These are phyloP conservation scores for Anisodus tanguticus DNA, from an alignment of 257 asterid genomes.

Conservation along the genomic window DNA sequence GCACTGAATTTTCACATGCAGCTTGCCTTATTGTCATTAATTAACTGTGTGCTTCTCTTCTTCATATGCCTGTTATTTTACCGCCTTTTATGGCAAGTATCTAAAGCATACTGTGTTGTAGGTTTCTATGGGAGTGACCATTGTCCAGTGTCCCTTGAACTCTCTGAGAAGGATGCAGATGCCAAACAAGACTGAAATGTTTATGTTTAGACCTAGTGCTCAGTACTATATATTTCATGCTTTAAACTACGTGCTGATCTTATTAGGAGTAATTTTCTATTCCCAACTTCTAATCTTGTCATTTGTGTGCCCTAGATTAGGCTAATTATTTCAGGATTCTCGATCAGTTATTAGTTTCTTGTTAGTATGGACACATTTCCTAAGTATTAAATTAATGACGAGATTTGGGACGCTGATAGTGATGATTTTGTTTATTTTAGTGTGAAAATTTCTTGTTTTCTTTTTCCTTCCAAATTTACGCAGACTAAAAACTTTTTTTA, in stretches of 20 bases:
- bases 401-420: too few species aligned
- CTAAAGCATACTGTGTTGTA: slow-evolving; percentile 34
- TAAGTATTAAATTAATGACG: background rate
- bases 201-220: background rate
- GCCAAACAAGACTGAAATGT: slow-evolving; percentile 35
- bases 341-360: background rate
- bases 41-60: background rate
- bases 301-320: background rate
- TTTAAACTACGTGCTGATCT: background rate
- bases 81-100: background rate
- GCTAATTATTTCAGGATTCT: slow-evolving; percentile 10
- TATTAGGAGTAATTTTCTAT: slow-evolving; percentile 14
- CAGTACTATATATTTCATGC: background rate
- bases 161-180: slow-evolving; percentile 47
- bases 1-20: background rate
- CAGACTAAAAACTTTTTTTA: background rate
- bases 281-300: background rate
- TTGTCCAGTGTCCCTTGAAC: slow-evolving; percentile 85
- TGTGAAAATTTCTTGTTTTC: background rate
- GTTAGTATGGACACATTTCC: background rate
- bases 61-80: background rate
- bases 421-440: background rate
- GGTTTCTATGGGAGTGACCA: slow-evolving; percentile 98
- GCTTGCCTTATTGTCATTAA: background rate
- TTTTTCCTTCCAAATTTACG: background rate